A percentile compares a stretch with the other conserved stretches of the same genome.
These are phyloP conservation scores for Malassezia sympodialis DNA, from an alignment of 1,284 basidiomycete species.

Conservation along the genomic window DNA sequence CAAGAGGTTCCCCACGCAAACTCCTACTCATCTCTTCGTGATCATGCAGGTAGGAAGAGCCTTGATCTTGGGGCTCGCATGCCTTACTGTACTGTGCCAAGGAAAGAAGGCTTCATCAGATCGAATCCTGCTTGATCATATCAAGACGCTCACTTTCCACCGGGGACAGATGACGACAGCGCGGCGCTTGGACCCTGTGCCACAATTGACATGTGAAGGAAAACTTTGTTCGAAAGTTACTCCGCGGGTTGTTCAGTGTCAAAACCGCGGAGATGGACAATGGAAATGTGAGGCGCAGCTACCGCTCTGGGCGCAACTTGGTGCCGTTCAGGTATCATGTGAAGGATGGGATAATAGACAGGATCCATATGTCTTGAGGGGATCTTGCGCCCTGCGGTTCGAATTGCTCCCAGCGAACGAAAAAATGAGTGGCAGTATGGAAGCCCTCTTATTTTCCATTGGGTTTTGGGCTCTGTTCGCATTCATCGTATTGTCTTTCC, in stretches of 20 bases:
- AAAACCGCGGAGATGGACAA: slow-evolving; percentile 5
- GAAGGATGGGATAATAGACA: slow-evolving; percentile 11
- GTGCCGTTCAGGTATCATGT: slow-evolving; percentile 14
- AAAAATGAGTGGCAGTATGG: not conserved
- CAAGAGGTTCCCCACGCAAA: not conserved
- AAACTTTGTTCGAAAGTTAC: not conserved
- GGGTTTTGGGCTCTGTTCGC: slow-evolving; percentile 10
- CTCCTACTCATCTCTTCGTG: not conserved
- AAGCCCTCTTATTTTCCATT: not conserved
- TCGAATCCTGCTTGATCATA: not conserved
- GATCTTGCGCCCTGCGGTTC: slow-evolving; percentile 12
- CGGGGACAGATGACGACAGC: slow-evolving; percentile 1
- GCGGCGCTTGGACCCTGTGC: slow-evolving; percentile 8
- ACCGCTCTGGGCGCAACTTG: slow-evolving; percentile 2
- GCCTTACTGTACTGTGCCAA: not conserved
- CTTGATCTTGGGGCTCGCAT: not conserved
- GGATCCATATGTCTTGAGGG: slow-evolving; percentile 9
- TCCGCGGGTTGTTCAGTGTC: slow-evolving; percentile 8
- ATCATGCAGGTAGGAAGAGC: not conserved
- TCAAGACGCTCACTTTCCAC: slow-evolving; percentile 10
- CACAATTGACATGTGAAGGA: slow-evolving; percentile 12
- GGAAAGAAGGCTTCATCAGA: not conserved
- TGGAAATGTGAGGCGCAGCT: slow-evolving; percentile 16
- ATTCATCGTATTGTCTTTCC: slow-evolving; percentile 11
- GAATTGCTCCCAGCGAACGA: not conserved